phyloP scores from a whole-genome alignment of 2,329 filamentous ascomycete species.

The Neopestalotiopsis sp. region DNA sequence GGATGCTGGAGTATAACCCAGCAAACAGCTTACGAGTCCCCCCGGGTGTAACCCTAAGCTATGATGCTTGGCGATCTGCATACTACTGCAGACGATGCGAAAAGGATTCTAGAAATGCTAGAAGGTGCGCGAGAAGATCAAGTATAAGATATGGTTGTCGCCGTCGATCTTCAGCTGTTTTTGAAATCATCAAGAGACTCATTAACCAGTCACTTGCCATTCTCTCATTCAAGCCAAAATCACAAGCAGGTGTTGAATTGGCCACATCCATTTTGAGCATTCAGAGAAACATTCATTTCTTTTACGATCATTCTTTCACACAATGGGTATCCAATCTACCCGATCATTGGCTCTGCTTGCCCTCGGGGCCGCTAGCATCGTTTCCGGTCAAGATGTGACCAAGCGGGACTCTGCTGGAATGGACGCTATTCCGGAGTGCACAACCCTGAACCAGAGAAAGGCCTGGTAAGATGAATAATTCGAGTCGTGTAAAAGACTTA shows the following conservation, averaged over 20 bases:
- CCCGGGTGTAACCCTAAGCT: not conserved
- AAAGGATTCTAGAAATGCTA: not conserved
- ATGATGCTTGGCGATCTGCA: not conserved
- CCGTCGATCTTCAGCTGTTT: not conserved
- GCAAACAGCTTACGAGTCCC: not conserved
- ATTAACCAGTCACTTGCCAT: not conserved
- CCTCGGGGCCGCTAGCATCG: not conserved
- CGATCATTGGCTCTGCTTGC: not conserved
- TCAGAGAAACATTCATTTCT: not conserved
- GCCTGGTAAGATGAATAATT: not conserved
- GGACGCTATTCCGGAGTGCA: not conserved
- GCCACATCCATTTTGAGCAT: not conserved
- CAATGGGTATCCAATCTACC: not conserved
- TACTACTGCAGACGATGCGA: not conserved
- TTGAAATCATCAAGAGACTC: not conserved
- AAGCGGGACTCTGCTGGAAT: not conserved
- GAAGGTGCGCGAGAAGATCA: not conserved
- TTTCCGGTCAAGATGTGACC: not conserved
- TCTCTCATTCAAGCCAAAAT: not conserved
- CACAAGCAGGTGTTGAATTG: not conserved
- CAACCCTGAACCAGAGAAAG: slow-evolving; percentile 6
- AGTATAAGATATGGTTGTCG: not conserved
- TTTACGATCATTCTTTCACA: not conserved
- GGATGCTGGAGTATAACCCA: not conserved
- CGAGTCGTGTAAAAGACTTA: not conserved